Evolutionary conservation across 2,329 filamentous ascomycete species (phyloP), one percentile per base, ranked within the genome.

Genomic region (Triangularia verruculosa): DNA sequence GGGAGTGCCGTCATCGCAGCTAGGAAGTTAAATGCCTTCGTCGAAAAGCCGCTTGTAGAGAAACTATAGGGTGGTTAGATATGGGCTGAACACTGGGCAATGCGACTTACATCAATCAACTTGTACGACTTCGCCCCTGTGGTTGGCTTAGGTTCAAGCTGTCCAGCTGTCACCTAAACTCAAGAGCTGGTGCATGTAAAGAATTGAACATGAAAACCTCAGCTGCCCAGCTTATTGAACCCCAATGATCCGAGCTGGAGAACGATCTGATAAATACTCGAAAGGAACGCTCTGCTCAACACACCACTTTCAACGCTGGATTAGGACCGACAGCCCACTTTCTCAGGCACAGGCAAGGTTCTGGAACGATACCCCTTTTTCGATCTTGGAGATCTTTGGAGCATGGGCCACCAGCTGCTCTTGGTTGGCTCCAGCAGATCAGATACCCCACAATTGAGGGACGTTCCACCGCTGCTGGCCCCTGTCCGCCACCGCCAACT

Each of bases 281-380:
- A 39, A 39, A 39, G 15, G 4, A 39, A 5, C 4, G 13, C 17
- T 15, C 13, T 39, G 34, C 4, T 3, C 34, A 39, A 39, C 34
- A 39, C 34, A 39, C 34, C 34, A 47, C 39, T 20, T 20, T 47
- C 27, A 27, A 55, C 9, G 32, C 57, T 34, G 20, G 20, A 34
- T 59, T 43, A 12, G 39, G 39, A 47, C n/a, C 5, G 61, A 63
- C 67, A 67, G 64, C 17, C 62, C 65, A 67, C 62, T 30, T 30
- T 13, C 27, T 30, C 51, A 47, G 39, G 39, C n/a, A 47, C n/a
- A 20, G 39, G n/a, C n/a, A 27, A 57, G 34, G 17, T 66, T 66
- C 63, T 68, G 66, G 66, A 67, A 64, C 64, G 64, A 67, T 60
- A 51, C 59, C 63, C 64, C 65, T 64, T 64, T 64, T 58, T 55